Base-by-base conservation (phyloP, 1,139 yeast species). In the Scheffersomyces lignicola region DNA sequence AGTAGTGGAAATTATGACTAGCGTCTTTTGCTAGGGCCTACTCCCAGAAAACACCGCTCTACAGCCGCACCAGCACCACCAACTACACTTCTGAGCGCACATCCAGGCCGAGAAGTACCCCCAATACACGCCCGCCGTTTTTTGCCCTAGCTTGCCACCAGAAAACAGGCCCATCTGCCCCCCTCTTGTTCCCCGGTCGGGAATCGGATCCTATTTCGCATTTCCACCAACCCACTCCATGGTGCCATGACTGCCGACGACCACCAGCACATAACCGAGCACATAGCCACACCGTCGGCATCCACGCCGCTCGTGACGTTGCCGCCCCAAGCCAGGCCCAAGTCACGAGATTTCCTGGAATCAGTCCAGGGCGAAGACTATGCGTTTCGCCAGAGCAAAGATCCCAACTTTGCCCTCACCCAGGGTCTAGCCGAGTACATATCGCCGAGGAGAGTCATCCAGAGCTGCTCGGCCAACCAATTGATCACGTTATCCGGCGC, bases 401-500 rank as follows among this genome's bases (percentile, higher is more conserved):
- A 51, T 16, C 40, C 41, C 12, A 44, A 45, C 20, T 57, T 56
- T 37, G 53, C 54, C 10, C 47, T 59, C 10, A 43, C 37, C 20
- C 64, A 57, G 16, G 28, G 28, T 7, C 4, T 24, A 12, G 7
- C 28, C 18, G 56, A 56, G n/a, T 44, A 47, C 18, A 39, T 53
- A 26, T 33, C 45, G 7, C 59, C 65, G 5, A 60, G 65, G 4
- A 32, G 37, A 3, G 36, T 56, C 17, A 36, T 65, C 15, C 33
- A 55, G 4, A 49, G 47, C 15, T 42, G 58, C 18, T 53, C 67
- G 3, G 51, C 62, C 7, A 55, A 56, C 34, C 74, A 70, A 47
- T 47, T 69, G 27, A 64, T 69, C 11, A 67, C 75, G 30, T 32
- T 65, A 14, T 60, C 73, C 5, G 74, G 73, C 3, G 74, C 74